Percentiles rank a stretch among this genome's conserved stretches.
These are phyloP conservation scores for Candida chilensis DNA, from an alignment of 805 yeast species.

Conservation along the genomic window DNA sequence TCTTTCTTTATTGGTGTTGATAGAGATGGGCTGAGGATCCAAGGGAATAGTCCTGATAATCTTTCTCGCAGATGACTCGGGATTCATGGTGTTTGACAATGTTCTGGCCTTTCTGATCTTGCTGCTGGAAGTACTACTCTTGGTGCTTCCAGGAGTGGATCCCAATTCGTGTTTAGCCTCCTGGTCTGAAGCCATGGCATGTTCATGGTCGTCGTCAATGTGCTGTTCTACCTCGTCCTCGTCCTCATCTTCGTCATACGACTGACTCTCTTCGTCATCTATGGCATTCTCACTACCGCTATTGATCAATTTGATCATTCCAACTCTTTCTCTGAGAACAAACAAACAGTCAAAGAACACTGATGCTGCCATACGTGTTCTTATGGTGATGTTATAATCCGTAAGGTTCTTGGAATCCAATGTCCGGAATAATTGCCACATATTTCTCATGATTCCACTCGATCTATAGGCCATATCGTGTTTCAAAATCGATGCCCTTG, in stretches of 20 bases:
- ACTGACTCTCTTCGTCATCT: constrained; percentile 14
- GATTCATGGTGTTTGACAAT: constrained; percentile 46
- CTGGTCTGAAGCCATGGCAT: constrained; percentile 13
- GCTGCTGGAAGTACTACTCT: constrained; percentile 18
- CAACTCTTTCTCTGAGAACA: constrained; percentile 78
- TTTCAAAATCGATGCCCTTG: constrained; percentile 76
- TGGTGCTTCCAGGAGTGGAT: constrained; percentile 25
- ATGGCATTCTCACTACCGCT: constrained; percentile 5
- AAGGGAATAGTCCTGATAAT: constrained; percentile 73
- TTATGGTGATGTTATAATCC: constrained; percentile 42
- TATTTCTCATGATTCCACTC: constrained; percentile 86
- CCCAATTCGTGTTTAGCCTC: constrained; percentile 6
- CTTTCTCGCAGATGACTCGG: constrained; percentile 65
- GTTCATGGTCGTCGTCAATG: constrained; percentile 13
- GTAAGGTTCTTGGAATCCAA: constrained; percentile 44
- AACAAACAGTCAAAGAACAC: constrained; percentile 88
- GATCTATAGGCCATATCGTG: constrained; percentile 92
- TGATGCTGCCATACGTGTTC: constrained; percentile 86
- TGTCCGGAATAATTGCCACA: constrained; percentile 81
- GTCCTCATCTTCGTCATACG: constrained; percentile 21
- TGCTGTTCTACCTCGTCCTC: constrained; percentile 18
- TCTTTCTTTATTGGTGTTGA: constrained; percentile 4
- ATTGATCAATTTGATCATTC: constrained; percentile 52
- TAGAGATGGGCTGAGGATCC: constrained; percentile 72
- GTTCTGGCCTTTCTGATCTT: constrained; percentile 35